Base-by-base conservation (phyloP, 176 grass and related monocot genomes). In the Oryza punctata region DNA sequence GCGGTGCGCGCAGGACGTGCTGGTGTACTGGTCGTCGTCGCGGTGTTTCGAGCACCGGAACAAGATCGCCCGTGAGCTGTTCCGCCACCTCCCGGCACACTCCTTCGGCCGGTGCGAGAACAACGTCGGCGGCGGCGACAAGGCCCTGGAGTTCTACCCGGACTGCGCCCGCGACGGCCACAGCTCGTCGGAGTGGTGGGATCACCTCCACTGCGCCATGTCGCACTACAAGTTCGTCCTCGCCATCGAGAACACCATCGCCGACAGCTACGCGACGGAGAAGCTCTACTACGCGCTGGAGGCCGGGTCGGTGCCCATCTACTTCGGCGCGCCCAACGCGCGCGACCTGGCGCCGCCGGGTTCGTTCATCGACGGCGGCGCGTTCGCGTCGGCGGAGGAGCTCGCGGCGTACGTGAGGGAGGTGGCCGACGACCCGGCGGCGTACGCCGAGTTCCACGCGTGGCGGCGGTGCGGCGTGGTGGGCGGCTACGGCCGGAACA, bases 141-240 rank as follows among this genome's bases (percentile, higher is more conserved):
- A 21, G 25, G 87, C 83, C 28, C 82, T 89, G 7, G 29, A 30
- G 21, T 37, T 89, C 46, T 92, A 89, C 68, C 90, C 90, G 0
- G 73, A 92, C 33, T 92, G 90, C 63, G 41, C 70, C 26, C 30
- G 21, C 46, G 86, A 54, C 5, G 70, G 83, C 45, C 69, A 35
- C 33, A 5, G 63, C 7, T 26, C 70, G 72, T 69, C 83, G 2
- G 86, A 89, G 24, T 92, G 90, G 87, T 92, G 90, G 90, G 78
- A 92, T 12, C 90, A 92, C 66, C 82, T 92, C 19, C 90, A 92
- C 69, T 92, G 90, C 13, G 79, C 90, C 47, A 86, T 89, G 90
- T 89, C 90, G 18, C 90, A 92, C 76, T 92, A 92, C 79, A 92
- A 92, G 75, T 92, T 89, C 50, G 90, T 92, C 16, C 67, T 92